These are phyloP conservation scores for Zymoseptoria tritici DNA, from an alignment of 2,329 filamentous ascomycete species.

Conservation along the genomic window DNA sequence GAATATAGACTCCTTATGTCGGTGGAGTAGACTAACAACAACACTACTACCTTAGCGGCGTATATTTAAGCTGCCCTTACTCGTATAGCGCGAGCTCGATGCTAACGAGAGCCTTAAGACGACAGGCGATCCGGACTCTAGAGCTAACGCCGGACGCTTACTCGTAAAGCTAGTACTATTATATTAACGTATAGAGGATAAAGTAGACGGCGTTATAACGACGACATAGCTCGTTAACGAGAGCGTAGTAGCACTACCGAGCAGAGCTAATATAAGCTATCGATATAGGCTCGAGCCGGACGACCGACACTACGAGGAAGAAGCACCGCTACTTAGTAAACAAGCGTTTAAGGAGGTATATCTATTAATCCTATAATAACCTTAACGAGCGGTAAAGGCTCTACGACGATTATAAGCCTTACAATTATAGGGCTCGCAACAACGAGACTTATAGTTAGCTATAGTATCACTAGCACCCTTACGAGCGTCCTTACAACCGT, in stretches of 20 bases:
- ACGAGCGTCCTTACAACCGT: background rate
- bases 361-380: background rate
- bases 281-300: background rate
- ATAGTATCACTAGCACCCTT: background rate
- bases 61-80: background rate
- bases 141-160: background rate
- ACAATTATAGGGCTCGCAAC: background rate
- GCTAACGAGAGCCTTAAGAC: background rate
- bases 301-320: background rate
- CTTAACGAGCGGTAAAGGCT: background rate
- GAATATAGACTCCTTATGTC: background rate
- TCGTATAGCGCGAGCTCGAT: background rate
- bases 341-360: background rate
- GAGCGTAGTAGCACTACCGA: background rate
- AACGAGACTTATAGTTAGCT: background rate
- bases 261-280: background rate
- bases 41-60: background rate
- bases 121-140: background rate
- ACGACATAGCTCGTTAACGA: background rate
- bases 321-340: background rate
- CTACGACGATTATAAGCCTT: background rate
- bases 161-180: background rate
- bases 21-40: background rate
- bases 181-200: background rate
- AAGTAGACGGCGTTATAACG: background rate